Evolutionary conservation across 139 green algal species (phyloP).

Genomic region (Chlamydomonas applanata): DNA sequence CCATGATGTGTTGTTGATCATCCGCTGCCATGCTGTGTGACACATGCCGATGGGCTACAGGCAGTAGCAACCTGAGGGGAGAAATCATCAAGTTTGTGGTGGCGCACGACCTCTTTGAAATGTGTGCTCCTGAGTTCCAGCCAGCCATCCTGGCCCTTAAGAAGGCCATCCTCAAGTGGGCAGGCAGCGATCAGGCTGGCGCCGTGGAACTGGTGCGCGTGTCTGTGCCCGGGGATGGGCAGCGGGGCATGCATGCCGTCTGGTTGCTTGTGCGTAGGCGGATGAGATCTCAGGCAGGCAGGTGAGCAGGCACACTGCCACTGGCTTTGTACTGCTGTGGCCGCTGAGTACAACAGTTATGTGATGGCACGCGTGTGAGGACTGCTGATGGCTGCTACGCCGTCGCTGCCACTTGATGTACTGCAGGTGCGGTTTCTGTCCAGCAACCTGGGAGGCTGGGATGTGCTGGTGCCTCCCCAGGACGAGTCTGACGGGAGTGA

Average conservation of each 20-base stretch:
- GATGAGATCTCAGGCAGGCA: no score
- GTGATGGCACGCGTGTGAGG: not conserved
- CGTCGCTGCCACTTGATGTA: no score
- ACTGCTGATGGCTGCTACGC: no score
- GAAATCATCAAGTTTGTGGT: constrained; percentile 62
- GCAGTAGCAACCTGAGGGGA: constrained; percentile 37
- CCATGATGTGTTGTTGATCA: no score
- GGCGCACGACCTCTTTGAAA: constrained; percentile 57
- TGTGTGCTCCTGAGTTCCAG: constrained; percentile 47
- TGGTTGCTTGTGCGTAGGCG: not conserved
- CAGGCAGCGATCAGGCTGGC: constrained; percentile 54
- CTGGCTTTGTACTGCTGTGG: no score
- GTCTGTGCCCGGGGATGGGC: not conserved
- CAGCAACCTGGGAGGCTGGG: constrained; percentile 26
- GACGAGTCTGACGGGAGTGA: not conserved
- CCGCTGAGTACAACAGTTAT: no score
- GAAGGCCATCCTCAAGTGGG: constrained; percentile 56
- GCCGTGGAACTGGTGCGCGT: constrained; percentile 51
- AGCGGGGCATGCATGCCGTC: not conserved
- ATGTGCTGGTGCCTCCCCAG: not conserved
- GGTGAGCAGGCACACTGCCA: no score
- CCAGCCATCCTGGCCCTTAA: constrained; percentile 45
- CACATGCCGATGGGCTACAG: constrained; percentile 2
- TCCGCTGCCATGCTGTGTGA: not conserved
- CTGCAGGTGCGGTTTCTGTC: constrained; percentile 35